Conservation (phyloP, 352 stramenopile species). For the Globisporangium sylvaticum region DNA sequence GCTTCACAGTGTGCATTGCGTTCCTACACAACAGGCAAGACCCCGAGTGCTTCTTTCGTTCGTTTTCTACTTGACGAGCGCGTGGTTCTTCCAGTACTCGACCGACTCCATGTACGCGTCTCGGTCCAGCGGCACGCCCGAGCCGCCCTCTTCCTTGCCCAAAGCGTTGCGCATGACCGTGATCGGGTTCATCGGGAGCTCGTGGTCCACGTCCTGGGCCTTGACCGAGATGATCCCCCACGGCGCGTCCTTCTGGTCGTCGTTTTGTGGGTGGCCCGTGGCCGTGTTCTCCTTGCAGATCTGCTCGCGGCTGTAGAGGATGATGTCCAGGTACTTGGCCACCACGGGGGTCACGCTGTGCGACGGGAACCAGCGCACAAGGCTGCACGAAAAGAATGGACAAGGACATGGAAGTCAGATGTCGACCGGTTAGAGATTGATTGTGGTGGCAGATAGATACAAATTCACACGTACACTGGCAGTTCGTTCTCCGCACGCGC, state of each 20-base stretch:
- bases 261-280: conserved; percentile 39
- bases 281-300: conserved; percentile 95
- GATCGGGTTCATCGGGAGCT: conserved; percentile 98
- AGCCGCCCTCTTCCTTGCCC: conserved; percentile 93
- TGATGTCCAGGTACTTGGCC: conserved; percentile 97
- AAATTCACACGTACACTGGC: conserved; percentile 69
- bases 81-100: conserved; percentile 85
- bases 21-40: not conserved
- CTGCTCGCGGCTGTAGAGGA: conserved; percentile 98
- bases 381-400: conserved; percentile 20
- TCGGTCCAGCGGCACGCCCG: conserved; percentile 75
- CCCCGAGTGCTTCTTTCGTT: not conserved
- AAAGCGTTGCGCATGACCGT: conserved; percentile 98
- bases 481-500: conserved; percentile 92
- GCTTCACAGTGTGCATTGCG: not conserved
- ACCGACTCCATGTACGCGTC: conserved; percentile 82
- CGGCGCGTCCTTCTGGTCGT: conserved; percentile 58
- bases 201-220: conserved; percentile 92
- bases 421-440: not conserved
- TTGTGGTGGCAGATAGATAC: not conserved
- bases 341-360: conserved; percentile 82
- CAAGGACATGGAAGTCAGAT: not conserved
- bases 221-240: conserved; percentile 97
- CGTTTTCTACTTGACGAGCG: conserved; percentile 67
- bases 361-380: conserved; percentile 89